phyloP scores from a whole-genome alignment of 208 protist species.

The Trypanosoma lewisi region DNA sequence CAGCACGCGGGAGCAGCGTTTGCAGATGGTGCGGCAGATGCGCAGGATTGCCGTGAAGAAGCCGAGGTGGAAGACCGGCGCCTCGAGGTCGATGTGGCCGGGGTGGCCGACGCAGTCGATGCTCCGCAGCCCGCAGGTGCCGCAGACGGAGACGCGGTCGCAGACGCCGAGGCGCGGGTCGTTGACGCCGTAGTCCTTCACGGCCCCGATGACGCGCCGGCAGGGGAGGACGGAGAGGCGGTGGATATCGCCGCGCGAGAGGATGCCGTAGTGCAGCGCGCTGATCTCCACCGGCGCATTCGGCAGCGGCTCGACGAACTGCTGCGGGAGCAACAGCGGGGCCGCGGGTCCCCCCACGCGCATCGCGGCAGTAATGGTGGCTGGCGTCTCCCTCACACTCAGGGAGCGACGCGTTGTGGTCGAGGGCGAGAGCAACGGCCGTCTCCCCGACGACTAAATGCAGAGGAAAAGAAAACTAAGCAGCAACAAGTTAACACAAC shows the following conservation, averaged over 20 bases:
- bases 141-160: constrained; percentile 83
- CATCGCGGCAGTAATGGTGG: not conserved
- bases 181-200: constrained; percentile 83
- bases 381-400: constrained; percentile 5
- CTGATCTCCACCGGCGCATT: constrained; percentile 69
- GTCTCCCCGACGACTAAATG: no score
- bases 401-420: no score
- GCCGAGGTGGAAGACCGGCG: constrained; percentile 99
- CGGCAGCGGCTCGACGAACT: constrained; percentile 49
- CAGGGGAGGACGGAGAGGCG: constrained; percentile 75
- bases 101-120: constrained; percentile 98
- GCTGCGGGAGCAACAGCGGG: constrained; percentile 23
- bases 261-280: constrained; percentile 89
- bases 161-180: constrained; percentile 91
- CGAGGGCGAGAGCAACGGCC: no score
- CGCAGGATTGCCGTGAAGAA: constrained; percentile 94
- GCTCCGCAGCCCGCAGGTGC: constrained; percentile 91
- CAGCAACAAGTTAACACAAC: not conserved
- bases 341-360: not conserved
- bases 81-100: constrained; percentile 96
- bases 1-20: constrained; percentile 93
- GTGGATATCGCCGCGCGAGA: constrained; percentile 86
- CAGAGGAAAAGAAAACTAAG: no score
- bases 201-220: constrained; percentile 62
- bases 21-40: constrained; percentile 98